phyloP scores from a whole-genome alignment of 805 yeast species.

The Lipomyces sp. region DNA sequence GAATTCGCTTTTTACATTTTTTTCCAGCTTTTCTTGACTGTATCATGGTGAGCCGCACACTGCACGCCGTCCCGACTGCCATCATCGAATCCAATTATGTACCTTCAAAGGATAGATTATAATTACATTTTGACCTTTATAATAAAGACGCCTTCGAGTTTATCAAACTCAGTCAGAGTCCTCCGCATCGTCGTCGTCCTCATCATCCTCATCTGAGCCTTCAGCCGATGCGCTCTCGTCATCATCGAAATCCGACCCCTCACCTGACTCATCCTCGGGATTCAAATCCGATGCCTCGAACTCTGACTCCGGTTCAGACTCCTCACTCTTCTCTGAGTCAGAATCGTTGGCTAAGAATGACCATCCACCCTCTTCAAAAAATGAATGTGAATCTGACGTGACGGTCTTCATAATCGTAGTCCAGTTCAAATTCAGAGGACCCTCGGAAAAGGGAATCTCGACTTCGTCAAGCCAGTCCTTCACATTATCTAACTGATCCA shows the following conservation, averaged over 20 bases:
- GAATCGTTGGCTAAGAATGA: constrained; percentile 84
- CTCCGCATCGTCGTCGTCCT: constrained; percentile 35
- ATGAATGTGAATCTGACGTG: constrained; percentile 87
- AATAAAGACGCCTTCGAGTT: too few relatives aligned
- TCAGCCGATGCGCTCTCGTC: constrained; percentile 9
- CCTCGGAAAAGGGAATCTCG: constrained; percentile 91
- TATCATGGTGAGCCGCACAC: too few relatives aligned
- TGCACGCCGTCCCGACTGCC: too few relatives aligned
- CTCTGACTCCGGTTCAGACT: constrained; percentile 63
- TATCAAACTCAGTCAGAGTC: too few relatives aligned
- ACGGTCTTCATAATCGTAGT: constrained; percentile 90
- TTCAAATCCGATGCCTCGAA: constrained; percentile 45
- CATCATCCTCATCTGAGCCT: constrained; percentile 25
- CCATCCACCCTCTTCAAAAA: constrained; percentile 96
- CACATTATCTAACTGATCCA: constrained; percentile 84
- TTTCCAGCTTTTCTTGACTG: too few relatives aligned
- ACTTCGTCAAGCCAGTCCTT: constrained; percentile 98
- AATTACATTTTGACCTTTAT: too few relatives aligned
- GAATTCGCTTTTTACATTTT: too few relatives aligned
- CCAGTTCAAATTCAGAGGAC: constrained; percentile 96
- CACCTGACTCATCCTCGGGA: constrained; percentile 28
- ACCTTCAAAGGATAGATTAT: too few relatives aligned
- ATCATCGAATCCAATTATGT: too few relatives aligned
- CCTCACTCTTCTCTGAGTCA: constrained; percentile 68
- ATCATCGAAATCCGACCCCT: constrained; percentile 13